Base-by-base conservation (phyloP, 352 stramenopile species). In the Pythium aquatile region DNA sequence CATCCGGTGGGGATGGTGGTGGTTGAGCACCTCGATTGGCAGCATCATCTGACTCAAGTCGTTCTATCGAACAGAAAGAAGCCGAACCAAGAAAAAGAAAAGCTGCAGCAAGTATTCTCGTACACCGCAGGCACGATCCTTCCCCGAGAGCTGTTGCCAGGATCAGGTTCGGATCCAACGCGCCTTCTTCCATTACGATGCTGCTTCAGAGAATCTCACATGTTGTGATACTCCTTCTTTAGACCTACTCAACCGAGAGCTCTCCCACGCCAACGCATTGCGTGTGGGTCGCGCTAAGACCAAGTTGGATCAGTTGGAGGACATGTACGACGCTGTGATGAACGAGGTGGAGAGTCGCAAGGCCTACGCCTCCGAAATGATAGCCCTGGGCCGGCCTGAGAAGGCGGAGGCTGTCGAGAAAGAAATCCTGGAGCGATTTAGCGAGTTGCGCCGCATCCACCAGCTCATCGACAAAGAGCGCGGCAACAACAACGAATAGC, bases 1-100 rank as follows among this genome's bases (percentile, higher is more conserved):
- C 47, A 66, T 87, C 58, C 83, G 77, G 84, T 91, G 56, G 20
- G 73, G 65, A 11, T 10, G 1, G 14, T 14, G 42, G 9, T 55
- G 28, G 7, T 42, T 16, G 11, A 11, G 11, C 11, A 42, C 35
- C 32, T 42, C 35, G 0, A 11, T 14, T 42, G 35, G 11, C 35
- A 42, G 3, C 26, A 49, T 33, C 29, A 24, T 6, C 24, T 55
- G 32, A 30, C 28, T 20, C 2, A 17, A 9, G 26, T 26, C 28
- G 0, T 2, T 48, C 1, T 10, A 6, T 35, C 6, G 1, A 8
- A 40, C 49, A 82, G 70, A 28, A 69, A 66, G 54, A 76, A 69
- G 55, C 81, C 81, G 1, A 90, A 90, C 32, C 76, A 89, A 35
- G 83, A 94, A 48, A 94, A 94, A 58, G 83, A 94, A 55, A 94